Percentiles rank a stretch among this genome's conserved stretches.
Conservation (phyloP, 139 green algal genomes). For the Desmodesmus armatus region DNA sequence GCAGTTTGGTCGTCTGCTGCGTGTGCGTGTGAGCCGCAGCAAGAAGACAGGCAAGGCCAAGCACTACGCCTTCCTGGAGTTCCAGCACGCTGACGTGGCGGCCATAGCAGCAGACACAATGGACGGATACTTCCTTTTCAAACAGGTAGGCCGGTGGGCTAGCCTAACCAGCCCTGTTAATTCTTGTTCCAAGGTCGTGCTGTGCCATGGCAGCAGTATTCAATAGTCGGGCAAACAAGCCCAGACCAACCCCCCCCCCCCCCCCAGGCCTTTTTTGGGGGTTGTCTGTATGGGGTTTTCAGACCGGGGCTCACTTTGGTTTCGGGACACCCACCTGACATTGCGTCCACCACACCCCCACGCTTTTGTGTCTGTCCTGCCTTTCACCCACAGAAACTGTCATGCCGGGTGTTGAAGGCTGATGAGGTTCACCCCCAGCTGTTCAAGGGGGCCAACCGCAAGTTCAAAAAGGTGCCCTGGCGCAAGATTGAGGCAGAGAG, state of each 20-base stretch:
- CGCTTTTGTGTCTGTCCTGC: no score
- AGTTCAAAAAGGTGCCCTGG: slow-evolving; percentile 83
- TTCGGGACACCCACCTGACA: no score
- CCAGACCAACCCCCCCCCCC: no score
- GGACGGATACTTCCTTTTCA: slow-evolving; percentile 94
- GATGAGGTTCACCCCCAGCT: slow-evolving; percentile 76
- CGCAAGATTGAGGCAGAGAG: slow-evolving; percentile 79
- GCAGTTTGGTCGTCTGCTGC: slow-evolving; percentile 78
- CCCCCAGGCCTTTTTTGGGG: no score
- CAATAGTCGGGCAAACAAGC: no score
- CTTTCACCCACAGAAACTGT: slow-evolving; percentile 44
- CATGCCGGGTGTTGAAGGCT: slow-evolving; percentile 20
- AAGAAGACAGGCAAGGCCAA: slow-evolving; percentile 70
- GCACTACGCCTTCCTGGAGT: slow-evolving; percentile 84
- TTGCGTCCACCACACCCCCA: no score
- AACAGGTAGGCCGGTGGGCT: slow-evolving; percentile 55
- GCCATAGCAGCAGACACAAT: slow-evolving; percentile 87
- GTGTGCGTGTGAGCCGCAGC: slow-evolving; percentile 72
- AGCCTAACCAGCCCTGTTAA: no score
- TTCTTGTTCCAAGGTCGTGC: no score
- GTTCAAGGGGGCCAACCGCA: slow-evolving; percentile 83
- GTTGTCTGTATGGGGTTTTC: no score
- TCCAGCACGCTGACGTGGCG: slow-evolving; percentile 83
- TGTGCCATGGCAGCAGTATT: no score
- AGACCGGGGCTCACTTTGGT: no score